A percentile compares a stretch with the other conserved stretches of the same genome.
phyloP scores from a whole-genome alignment of 2,329 filamentous ascomycete species.

The Fusarium sp. region DNA sequence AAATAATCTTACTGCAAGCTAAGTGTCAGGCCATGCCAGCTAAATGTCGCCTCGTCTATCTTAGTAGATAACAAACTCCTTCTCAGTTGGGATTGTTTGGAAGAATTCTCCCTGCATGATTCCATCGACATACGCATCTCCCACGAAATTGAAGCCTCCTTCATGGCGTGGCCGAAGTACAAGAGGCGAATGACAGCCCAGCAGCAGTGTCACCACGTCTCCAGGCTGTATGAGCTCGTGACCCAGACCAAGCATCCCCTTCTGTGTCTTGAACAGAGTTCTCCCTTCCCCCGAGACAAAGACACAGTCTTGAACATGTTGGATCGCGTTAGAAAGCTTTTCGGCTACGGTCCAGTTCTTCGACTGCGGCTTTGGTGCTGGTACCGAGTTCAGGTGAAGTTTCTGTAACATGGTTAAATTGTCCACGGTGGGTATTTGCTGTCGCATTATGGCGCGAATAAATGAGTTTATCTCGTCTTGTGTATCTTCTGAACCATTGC shows the following conservation, averaged over 20 bases:
- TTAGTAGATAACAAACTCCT: no score
- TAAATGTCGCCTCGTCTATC: fast-evolving
- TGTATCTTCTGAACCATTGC: no score
- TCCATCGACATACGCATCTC: conserved; percentile 11
- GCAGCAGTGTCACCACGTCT: background rate
- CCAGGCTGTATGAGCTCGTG: background rate
- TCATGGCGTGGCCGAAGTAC: background rate
- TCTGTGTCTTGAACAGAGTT: background rate
- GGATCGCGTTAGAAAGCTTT: no score
- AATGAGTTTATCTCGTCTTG: no score
- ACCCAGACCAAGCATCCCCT: background rate
- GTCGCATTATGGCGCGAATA: no score
- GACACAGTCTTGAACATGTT: no score
- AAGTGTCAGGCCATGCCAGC: fast-evolving
- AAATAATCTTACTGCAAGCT: background rate
- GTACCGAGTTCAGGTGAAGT: no score
- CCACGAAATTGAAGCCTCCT: background rate
- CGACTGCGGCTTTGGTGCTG: no score
- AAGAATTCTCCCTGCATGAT: conserved; percentile 11
- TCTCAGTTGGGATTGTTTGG: no score
- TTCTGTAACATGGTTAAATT: no score
- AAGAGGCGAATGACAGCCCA: background rate
- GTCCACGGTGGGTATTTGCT: no score
- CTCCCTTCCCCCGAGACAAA: background rate
- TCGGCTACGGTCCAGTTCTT: no score